Evolutionary conservation across 1,284 basidiomycete species (phyloP).

Genomic region (Heterobasidion occidentale): DNA sequence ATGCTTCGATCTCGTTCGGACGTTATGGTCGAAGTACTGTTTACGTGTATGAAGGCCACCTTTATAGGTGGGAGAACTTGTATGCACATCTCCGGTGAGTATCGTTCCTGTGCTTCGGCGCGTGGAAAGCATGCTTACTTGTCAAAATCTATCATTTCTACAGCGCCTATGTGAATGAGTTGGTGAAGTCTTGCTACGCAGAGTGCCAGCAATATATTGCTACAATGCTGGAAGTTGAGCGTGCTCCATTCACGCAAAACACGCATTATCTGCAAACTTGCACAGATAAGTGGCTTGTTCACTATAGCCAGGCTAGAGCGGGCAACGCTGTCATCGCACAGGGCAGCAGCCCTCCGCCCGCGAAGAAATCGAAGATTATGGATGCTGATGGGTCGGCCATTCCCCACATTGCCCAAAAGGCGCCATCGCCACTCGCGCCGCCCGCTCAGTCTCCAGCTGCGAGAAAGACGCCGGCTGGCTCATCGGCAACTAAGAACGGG

Average conservation of each 20-base stretch:
- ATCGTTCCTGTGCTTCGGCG: neutral
- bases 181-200: constrained; percentile 17
- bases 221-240: constrained; percentile 24
- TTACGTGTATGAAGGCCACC: constrained; percentile 13
- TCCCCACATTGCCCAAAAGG: no score
- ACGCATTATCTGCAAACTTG: constrained; percentile 28
- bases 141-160: constrained; percentile 9
- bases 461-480: no score
- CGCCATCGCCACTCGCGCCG: no score
- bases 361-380: no score
- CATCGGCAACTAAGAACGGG: no score
- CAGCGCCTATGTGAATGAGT: constrained; percentile 3
- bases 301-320: no score
- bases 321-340: no score
- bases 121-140: neutral
- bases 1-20: constrained; percentile 23
- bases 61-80: constrained; percentile 22
- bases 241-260: constrained; percentile 32
- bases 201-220: constrained; percentile 17
- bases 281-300: constrained; percentile 16
- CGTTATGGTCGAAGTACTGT: constrained; percentile 13
- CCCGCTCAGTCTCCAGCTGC: no score
- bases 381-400: no score
- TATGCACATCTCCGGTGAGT: constrained; percentile 20
- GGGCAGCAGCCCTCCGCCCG: no score